These are phyloP conservation scores for Neurospora sublineolata DNA, from an alignment of 495 filamentous ascomycete genomes.

Conservation along the genomic window DNA sequence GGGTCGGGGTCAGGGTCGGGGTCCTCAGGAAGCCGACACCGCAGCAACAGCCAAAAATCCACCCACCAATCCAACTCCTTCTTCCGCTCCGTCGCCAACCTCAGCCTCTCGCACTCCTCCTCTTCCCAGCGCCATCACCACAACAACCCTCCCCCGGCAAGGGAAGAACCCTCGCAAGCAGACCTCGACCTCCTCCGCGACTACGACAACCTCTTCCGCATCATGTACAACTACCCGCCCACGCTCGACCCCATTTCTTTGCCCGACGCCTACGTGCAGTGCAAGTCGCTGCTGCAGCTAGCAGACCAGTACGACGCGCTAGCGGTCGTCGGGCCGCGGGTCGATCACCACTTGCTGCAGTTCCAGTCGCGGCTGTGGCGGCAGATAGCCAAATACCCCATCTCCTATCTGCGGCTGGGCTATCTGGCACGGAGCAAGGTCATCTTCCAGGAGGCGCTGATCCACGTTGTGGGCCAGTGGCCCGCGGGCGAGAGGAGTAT, in stretches of 20 bases:
- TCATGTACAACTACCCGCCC: constrained; percentile 86
- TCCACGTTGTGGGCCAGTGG: constrained; percentile 90
- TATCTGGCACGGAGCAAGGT: constrained; percentile 73
- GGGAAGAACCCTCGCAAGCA: constrained; percentile 24
- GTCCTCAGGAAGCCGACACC: constrained; percentile 17
- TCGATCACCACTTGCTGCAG: constrained; percentile 84
- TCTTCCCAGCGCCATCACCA: constrained; percentile 12
- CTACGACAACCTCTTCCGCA: constrained; percentile 86
- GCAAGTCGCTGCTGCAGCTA: constrained; percentile 71
- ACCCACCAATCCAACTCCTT: constrained; percentile 52
- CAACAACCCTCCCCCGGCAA: constrained; percentile 14
- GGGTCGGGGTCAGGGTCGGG: constrained; percentile 7
- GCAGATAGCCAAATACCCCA: constrained; percentile 88
- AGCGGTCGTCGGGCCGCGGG: constrained; percentile 72
- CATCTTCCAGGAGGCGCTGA: constrained; percentile 80
- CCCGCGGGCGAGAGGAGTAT: constrained; percentile 67
- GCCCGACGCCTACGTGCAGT: constrained; percentile 80
- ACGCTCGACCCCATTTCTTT: constrained; percentile 72
- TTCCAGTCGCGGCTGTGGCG: constrained; percentile 85
- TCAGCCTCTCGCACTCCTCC: constrained; percentile 35
- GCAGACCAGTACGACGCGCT: constrained; percentile 90
- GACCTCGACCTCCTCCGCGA: constrained; percentile 67
- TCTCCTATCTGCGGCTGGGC: constrained; percentile 79
- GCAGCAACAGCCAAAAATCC: constrained; percentile 18
- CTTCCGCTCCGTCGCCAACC: constrained; percentile 78